phyloP scores from a whole-genome alignment of 2,329 filamentous ascomycete species.

The Nemania sp. region DNA sequence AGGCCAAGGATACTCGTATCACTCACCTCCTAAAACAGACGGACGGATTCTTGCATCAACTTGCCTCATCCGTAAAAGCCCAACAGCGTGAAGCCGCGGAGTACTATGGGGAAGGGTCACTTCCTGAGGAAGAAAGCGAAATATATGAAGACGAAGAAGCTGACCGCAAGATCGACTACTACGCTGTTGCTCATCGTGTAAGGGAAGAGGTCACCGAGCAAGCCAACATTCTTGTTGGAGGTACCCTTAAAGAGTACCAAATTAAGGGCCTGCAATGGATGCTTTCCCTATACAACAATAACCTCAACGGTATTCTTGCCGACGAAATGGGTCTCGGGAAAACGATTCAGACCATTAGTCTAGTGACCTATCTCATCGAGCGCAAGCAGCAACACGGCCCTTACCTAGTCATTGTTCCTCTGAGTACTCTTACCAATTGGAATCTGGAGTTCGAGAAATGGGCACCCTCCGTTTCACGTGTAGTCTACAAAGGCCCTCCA shows the following conservation, averaged over 20 bases:
- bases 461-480: slow-evolving; percentile 86
- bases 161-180: slow-evolving; percentile 93
- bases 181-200: slow-evolving; percentile 95
- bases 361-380: slow-evolving; percentile 97
- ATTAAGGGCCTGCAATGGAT: slow-evolving; percentile 99
- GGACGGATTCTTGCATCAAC: slow-evolving; percentile 95
- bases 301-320: slow-evolving; percentile 96
- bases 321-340: slow-evolving; percentile 99
- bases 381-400: slow-evolving; percentile 92
- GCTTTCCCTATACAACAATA: slow-evolving; percentile 99
- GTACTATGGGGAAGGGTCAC: slow-evolving; percentile 76
- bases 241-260: slow-evolving; percentile 96
- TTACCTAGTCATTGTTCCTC: slow-evolving; percentile 94
- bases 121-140: slow-evolving; percentile 74
- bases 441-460: slow-evolving; percentile 99
- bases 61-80: slow-evolving; percentile 92
- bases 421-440: slow-evolving; percentile 99
- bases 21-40: slow-evolving; percentile 97
- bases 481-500: slow-evolving; percentile 98
- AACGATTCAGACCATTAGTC: slow-evolving; percentile 98
- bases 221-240: slow-evolving; percentile 88
- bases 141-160: slow-evolving; percentile 75
- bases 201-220: slow-evolving; percentile 91
- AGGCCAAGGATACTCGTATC: slow-evolving; percentile 99
- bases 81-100: slow-evolving; percentile 88